These are phyloP conservation scores for Pichia sp. DNA, from an alignment of 1,139 yeast genomes.

Conservation along the genomic window DNA sequence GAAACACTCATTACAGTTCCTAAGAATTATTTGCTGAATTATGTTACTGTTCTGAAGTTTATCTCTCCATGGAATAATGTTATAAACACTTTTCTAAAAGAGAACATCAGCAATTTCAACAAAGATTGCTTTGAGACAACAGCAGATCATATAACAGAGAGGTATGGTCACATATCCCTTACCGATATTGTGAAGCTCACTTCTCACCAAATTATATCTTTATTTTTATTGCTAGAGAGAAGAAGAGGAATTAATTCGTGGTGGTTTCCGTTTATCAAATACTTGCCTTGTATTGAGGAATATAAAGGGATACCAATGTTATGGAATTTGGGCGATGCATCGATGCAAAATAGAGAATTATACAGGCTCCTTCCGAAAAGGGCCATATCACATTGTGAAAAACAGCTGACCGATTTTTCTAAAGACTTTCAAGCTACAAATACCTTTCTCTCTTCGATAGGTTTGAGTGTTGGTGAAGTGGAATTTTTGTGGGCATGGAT, in stretches of 20 bases:
- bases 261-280: constrained; percentile 59
- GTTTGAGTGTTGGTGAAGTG: constrained; percentile 11
- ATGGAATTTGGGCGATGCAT: constrained; percentile 20
- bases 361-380: constrained; percentile 37
- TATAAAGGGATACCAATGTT: constrained; percentile 53
- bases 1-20: constrained; percentile 38
- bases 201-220: constrained; percentile 42
- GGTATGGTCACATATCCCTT: constrained; percentile 32
- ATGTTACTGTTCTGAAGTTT: constrained; percentile 40
- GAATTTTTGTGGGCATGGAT: constrained; percentile 68
- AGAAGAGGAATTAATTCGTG: constrained; percentile 36
- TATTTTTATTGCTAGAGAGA: constrained; percentile 44
- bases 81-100: constrained; percentile 9
- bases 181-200: constrained; percentile 32
- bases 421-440: constrained; percentile 33
- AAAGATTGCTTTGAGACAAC: background rate
- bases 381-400: constrained; percentile 31
- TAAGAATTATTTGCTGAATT: constrained; percentile 52
- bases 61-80: constrained; percentile 19
- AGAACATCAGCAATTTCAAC: constrained; percentile 3
- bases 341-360: constrained; percentile 9
- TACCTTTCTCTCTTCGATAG: constrained; percentile 19
- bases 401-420: constrained; percentile 34
- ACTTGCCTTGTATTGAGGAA: constrained; percentile 47
- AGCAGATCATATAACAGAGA: constrained; percentile 7